phyloP scores from a whole-genome alignment of 257 asterid species.

The Lithospermum erythrorhizon region DNA sequence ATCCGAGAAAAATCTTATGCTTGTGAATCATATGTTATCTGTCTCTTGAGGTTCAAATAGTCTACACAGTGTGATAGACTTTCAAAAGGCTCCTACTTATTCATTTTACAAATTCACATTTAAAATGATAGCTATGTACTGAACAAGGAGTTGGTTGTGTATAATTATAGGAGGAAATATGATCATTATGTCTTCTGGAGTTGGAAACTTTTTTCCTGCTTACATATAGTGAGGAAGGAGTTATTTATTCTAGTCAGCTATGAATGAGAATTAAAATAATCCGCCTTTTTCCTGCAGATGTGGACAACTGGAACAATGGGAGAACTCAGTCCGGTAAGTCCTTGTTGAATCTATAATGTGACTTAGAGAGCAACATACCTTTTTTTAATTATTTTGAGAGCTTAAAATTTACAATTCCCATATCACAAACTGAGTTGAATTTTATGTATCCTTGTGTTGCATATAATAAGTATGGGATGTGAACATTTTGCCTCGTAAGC shows the following conservation, averaged over 20 bases:
- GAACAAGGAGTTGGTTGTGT: too few species aligned
- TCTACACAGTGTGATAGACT: neutral
- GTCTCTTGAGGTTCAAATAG: neutral
- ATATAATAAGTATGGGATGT: too few species aligned
- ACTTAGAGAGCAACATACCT: neutral
- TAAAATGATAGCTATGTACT: too few species aligned
- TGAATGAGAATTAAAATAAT: neutral
- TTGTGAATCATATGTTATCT: too few species aligned
- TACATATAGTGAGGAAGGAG: neutral
- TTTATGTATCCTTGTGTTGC: neutral
- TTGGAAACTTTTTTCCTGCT: neutral
- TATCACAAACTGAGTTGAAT: neutral
- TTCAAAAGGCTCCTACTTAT: too few species aligned
- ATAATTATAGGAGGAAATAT: neutral
- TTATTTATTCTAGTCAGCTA: neutral
- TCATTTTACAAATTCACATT: too few species aligned
- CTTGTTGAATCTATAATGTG: neutral
- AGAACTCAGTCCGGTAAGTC: conserved; percentile 74
- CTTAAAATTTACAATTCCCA: too few species aligned
- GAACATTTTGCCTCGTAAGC: too few species aligned
- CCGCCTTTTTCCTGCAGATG: conserved; percentile 18
- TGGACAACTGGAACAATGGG: conserved; percentile 94
- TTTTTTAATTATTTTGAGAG: too few species aligned
- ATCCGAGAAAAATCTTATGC: too few species aligned
- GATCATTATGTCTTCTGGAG: neutral